phyloP scores from a whole-genome alignment of 352 stramenopile genomes.

The Plasmopara muralis region DNA sequence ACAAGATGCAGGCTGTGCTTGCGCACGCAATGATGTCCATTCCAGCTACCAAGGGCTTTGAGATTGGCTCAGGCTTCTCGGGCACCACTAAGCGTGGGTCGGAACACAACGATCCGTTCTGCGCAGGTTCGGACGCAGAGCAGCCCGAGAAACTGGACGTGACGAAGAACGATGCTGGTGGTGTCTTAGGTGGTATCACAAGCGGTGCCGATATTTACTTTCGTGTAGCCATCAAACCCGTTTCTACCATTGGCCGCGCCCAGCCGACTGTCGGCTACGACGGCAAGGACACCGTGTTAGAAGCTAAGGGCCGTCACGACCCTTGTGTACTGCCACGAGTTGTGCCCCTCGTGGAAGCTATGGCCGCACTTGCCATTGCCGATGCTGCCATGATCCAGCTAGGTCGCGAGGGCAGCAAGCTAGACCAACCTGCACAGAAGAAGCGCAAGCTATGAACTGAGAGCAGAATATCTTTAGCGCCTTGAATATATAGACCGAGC shows the following conservation, averaged over 20 bases:
- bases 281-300: constrained; percentile 92
- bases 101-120: constrained; percentile 99
- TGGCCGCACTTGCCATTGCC: constrained; percentile 94
- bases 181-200: constrained; percentile 97
- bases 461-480: not conserved
- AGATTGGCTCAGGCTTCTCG: constrained; percentile 93
- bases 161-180: constrained; percentile 87
- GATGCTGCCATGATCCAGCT: constrained; percentile 96
- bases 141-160: constrained; percentile 57
- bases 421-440: constrained; percentile 45
- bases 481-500: not conserved
- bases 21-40: constrained; percentile 99
- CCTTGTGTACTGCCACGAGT: constrained; percentile 96
- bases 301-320: constrained; percentile 97
- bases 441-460: constrained; percentile 47
- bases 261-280: constrained; percentile 94
- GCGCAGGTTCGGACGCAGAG: constrained; percentile 29
- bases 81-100: constrained; percentile 95
- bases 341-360: constrained; percentile 97
- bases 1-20: constrained; percentile 98
- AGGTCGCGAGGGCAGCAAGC: constrained; percentile 72
- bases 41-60: constrained; percentile 98
- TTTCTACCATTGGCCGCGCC: constrained; percentile 95
- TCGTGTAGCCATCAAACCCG: constrained; percentile 98
- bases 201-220: constrained; percentile 98